Percentiles rank a stretch among this genome's conserved stretches.
Conservation (phyloP, 257 asterid species). For the Cordia subcordata region DNA sequence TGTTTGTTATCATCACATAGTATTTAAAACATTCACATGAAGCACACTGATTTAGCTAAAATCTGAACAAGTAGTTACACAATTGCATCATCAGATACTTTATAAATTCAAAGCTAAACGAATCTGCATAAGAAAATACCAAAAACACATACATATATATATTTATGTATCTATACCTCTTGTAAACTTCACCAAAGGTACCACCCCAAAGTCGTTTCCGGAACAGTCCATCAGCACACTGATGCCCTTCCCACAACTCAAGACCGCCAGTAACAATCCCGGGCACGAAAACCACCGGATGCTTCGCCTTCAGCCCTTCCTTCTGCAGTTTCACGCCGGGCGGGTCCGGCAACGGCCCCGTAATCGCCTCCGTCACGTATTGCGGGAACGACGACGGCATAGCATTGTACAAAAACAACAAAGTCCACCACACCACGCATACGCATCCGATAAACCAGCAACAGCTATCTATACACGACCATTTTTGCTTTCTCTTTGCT, state of each 20-base stretch:
- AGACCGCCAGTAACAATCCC: conserved; percentile 90
- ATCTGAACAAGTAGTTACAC: no score
- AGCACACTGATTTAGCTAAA: no score
- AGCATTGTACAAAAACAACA: conserved; percentile 60
- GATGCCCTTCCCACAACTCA: conserved; percentile 91
- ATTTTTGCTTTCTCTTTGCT: conserved; percentile 27
- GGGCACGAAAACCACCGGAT: conserved; percentile 62
- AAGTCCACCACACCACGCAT: conserved; percentile 73
- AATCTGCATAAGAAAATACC: background rate
- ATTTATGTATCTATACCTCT: conserved; percentile 23
- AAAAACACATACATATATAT: background rate
- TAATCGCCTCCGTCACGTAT: conserved; percentile 68
- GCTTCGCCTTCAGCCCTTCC: conserved; percentile 68
- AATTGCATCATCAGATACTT: no score
- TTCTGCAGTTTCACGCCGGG: conserved; percentile 73
- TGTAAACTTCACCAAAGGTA: conserved; percentile 51
- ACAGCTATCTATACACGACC: conserved; percentile 84
- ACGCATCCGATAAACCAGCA: conserved; percentile 80
- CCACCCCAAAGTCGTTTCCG: conserved; percentile 61
- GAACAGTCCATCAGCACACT: conserved; percentile 62
- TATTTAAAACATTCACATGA: no score
- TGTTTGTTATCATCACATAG: no score
- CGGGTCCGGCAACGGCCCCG: conserved; percentile 90
- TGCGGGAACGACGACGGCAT: conserved; percentile 93
- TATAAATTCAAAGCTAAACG: no score